phyloP scores from a whole-genome alignment of 306 rosid genomes.

The Hylodesmum podocarpum region DNA sequence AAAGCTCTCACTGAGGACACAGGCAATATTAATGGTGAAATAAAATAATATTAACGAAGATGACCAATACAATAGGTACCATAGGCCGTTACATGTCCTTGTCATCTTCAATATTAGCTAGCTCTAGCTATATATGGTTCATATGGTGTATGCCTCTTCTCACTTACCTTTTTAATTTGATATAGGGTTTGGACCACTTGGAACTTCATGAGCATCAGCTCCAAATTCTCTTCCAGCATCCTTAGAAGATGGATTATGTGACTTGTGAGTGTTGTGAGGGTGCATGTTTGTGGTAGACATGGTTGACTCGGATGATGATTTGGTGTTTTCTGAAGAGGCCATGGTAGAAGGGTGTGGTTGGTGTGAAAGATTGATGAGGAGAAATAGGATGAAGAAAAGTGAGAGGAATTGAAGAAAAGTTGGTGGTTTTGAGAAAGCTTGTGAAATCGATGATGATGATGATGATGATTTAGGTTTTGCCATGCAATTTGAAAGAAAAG shows the following conservation, averaged over 20 bases:
- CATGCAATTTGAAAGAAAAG: constrained; percentile 90
- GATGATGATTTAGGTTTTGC: constrained; percentile 58
- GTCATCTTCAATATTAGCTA: constrained; percentile 41
- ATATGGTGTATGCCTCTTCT: constrained; percentile 22
- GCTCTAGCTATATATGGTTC: constrained; percentile 27
- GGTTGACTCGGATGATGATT: constrained; percentile 40
- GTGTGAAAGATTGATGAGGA: constrained; percentile 52
- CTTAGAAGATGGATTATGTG: constrained; percentile 19
- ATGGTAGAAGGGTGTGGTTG: constrained; percentile 47
- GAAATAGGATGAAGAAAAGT: constrained; percentile 60
- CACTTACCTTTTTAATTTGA: constrained; percentile 56
- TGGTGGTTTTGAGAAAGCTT: constrained; percentile 47
- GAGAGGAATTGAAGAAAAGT: constrained; percentile 49
- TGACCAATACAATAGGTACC: constrained; percentile 39
- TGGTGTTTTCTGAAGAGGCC: constrained; percentile 33
- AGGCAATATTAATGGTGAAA: constrained; percentile 50
- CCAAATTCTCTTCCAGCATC: constrained; percentile 52
- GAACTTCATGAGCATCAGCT: constrained; percentile 89
- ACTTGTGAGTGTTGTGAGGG: constrained; percentile 42
- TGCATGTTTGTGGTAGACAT: constrained; percentile 33
- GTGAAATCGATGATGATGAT: constrained; percentile 39
- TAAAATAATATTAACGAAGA: constrained; percentile 45
- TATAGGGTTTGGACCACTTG: constrained; percentile 96
- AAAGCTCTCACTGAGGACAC: constrained; percentile 51
- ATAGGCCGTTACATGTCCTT: constrained; percentile 34